Conservation (phyloP, 1,284 basidiomycete species). For the Ustilago sp. region DNA sequence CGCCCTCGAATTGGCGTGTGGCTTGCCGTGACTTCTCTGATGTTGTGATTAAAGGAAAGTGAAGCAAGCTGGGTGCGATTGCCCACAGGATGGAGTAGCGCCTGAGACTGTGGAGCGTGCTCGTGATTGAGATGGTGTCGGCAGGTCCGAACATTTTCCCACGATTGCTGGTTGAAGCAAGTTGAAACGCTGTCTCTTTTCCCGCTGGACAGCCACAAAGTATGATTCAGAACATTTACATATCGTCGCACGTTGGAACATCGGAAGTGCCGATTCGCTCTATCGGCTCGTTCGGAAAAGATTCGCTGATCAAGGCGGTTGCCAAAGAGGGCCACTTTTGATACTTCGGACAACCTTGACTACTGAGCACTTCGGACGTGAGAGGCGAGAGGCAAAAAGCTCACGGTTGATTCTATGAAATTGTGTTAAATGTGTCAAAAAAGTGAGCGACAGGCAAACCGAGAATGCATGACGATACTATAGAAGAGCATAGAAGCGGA, state of each 20-base stretch:
- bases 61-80: not conserved
- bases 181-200: not conserved
- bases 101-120: not conserved
- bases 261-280: conserved; percentile 10
- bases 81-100: not conserved
- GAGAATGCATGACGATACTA: conserved; percentile 10
- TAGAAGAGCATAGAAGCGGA: conserved; percentile 2
- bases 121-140: conserved; percentile 7
- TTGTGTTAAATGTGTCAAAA: conserved; percentile 24
- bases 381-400: not conserved
- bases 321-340: not conserved
- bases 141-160: conserved; percentile 13
- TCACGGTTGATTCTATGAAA: conserved; percentile 20
- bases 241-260: not conserved
- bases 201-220: not conserved
- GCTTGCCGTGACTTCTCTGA: not conserved
- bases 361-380: not conserved
- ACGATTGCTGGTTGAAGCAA: not conserved
- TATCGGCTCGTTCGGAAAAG: not conserved
- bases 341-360: not conserved
- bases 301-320: not conserved
- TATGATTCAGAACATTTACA: not conserved
- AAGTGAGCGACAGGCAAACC: not conserved
- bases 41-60: not conserved
- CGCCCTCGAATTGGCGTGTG: not conserved